Evolutionary conservation across 2,329 filamentous ascomycete species (phyloP).

Genomic region (Grosmannia huntii): DNA sequence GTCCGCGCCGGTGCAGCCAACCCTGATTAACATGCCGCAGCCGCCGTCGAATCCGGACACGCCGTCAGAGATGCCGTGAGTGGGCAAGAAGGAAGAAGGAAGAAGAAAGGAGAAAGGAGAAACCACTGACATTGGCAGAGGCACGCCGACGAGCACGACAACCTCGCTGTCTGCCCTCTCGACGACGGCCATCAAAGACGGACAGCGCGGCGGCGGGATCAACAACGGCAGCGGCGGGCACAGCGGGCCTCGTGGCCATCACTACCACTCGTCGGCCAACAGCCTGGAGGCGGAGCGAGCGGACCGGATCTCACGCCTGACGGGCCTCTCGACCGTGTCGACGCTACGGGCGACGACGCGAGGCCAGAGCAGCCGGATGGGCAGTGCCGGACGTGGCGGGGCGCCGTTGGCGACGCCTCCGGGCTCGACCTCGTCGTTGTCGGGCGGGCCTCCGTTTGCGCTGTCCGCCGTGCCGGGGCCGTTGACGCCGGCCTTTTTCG

Average conservation of each 20-base stretch:
- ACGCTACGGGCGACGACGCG: slow-evolving; percentile 44
- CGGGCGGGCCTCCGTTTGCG: background rate
- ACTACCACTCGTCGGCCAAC: slow-evolving; percentile 49
- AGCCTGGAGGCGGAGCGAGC: slow-evolving; percentile 85
- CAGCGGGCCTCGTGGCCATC: slow-evolving; percentile 27
- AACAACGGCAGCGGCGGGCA: slow-evolving; percentile 22
- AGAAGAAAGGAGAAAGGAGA: background rate
- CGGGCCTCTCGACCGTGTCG: slow-evolving; percentile 78
- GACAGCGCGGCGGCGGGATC: slow-evolving; percentile 55
- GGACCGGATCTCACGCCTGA: slow-evolving; percentile 87
- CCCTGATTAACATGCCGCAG: slow-evolving; percentile 72
- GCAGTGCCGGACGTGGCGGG: slow-evolving; percentile 18
- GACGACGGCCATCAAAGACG: slow-evolving; percentile 92
- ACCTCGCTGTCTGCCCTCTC: slow-evolving; percentile 86
- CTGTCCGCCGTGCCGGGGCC: slow-evolving; percentile 15
- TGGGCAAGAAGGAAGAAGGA: slow-evolving; percentile 10
- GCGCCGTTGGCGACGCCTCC: background rate
- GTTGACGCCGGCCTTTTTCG: slow-evolving; percentile 63
- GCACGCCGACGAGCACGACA: slow-evolving; percentile 84
- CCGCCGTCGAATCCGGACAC: slow-evolving; percentile 73
- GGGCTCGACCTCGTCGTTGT: background rate
- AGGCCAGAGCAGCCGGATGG: slow-evolving; percentile 10
- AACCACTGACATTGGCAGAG: slow-evolving; percentile 35
- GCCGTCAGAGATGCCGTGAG: slow-evolving; percentile 81
- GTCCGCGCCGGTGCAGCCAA: slow-evolving; percentile 33